Evolutionary conservation across 2,329 filamentous ascomycete species (phyloP).

Genomic region (Raffaelea deltoideospora): DNA sequence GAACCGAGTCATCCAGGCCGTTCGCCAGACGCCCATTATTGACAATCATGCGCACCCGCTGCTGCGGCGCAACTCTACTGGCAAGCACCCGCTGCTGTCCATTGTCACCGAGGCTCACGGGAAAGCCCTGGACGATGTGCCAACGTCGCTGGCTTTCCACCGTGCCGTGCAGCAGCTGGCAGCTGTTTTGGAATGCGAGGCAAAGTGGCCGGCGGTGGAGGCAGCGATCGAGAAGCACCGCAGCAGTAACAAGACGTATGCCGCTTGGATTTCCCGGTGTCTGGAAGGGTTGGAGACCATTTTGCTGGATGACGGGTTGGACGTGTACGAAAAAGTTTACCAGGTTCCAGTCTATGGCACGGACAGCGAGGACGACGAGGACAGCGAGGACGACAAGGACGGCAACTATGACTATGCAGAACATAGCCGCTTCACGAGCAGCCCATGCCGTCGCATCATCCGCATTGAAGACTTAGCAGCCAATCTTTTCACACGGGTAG

Average conservation of each 20-base stretch:
- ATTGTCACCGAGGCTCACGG: conserved; percentile 62
- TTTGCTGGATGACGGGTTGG: conserved; percentile 66
- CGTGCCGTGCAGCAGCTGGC: conserved; percentile 56
- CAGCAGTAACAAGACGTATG: conserved; percentile 28
- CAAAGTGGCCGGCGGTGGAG: conserved; percentile 42
- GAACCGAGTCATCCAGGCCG: conserved; percentile 21
- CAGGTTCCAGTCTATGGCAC: no score
- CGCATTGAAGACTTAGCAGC: conserved; percentile 62
- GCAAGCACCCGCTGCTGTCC: conserved; percentile 34
- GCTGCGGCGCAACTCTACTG: conserved; percentile 33
- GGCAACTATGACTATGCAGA: conserved; percentile 44
- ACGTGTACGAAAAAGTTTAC: no score
- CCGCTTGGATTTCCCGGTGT: conserved; percentile 46
- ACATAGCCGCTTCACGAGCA: conserved; percentile 50
- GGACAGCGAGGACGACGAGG: no score
- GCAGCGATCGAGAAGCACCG: conserved; percentile 26
- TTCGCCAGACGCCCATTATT: conserved; percentile 46
- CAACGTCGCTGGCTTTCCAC: conserved; percentile 50
- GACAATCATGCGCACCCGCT: conserved; percentile 62
- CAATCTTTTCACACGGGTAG: conserved; percentile 38
- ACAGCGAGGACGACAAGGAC: conserved; percentile 33
- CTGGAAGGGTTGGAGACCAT: conserved; percentile 58
- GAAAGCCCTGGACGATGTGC: conserved; percentile 46
- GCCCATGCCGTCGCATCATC: conserved; percentile 56
- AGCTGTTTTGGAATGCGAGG: conserved; percentile 44